Percentiles rank a stretch among this genome's conserved stretches.
These are phyloP conservation scores for Ensete glaucum DNA, from an alignment of 176 grass and related monocot genomes.

Conservation along the genomic window DNA sequence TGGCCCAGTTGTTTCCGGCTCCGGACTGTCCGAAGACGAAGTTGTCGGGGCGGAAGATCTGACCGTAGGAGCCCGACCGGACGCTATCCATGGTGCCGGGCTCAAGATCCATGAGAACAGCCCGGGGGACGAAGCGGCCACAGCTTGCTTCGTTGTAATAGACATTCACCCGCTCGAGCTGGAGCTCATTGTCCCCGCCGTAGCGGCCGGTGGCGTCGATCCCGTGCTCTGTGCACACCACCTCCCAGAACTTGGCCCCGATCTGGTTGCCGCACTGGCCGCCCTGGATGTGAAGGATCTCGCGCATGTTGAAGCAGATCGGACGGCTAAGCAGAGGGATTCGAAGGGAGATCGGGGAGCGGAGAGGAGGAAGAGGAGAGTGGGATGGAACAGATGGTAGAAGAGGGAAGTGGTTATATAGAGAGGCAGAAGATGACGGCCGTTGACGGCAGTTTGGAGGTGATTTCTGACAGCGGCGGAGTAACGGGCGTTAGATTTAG, in stretches of 20 bases:
- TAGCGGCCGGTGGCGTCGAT: slow-evolving; percentile 69
- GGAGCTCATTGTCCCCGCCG: slow-evolving; percentile 47
- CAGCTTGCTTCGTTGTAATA: slow-evolving; percentile 80
- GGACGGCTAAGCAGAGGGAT: no score
- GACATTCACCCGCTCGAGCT: slow-evolving; percentile 73
- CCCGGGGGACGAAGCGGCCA: slow-evolving; percentile 55
- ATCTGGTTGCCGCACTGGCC: slow-evolving; percentile 88
- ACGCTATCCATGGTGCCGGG: slow-evolving; percentile 62
- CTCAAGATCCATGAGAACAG: slow-evolving; percentile 65
- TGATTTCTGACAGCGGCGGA: no score
- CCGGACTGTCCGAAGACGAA: slow-evolving; percentile 22
- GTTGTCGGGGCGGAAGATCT: slow-evolving; percentile 41
- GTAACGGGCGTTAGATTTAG: not conserved
- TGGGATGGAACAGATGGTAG: no score
- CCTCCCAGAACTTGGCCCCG: slow-evolving; percentile 69
- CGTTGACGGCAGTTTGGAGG: no score
- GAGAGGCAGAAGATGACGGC: no score
- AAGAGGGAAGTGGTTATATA: no score
- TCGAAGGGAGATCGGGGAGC: no score
- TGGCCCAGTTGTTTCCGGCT: slow-evolving; percentile 17
- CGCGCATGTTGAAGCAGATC: slow-evolving; percentile 30
- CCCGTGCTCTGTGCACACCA: slow-evolving; percentile 73
- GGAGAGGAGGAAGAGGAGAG: no score
- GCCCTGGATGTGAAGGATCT: slow-evolving; percentile 77
- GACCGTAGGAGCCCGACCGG: slow-evolving; percentile 31